phyloP scores from a whole-genome alignment of 164 flowering plant species.

The Magnolia changhungtana region DNA sequence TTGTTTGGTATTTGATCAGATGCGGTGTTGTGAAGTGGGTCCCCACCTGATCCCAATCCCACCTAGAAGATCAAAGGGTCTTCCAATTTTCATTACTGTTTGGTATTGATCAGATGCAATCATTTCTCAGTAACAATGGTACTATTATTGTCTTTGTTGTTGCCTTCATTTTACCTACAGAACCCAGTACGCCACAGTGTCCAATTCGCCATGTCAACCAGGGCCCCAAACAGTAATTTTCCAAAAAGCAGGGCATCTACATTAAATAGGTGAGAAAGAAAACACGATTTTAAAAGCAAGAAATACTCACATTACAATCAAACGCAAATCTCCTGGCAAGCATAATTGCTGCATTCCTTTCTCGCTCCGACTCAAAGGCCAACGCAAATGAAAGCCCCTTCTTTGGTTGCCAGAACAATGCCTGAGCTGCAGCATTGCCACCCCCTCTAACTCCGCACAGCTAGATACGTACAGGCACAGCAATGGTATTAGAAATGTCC shows the following conservation, averaged over 20 bases:
- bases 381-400: slow-evolving; percentile 71
- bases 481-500: neutral
- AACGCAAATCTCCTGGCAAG: slow-evolving; percentile 82
- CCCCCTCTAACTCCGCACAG: slow-evolving; percentile 94
- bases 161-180: too few species aligned
- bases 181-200: neutral
- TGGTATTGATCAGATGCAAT: neutral
- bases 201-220: neutral
- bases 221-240: neutral
- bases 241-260: neutral
- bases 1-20: neutral
- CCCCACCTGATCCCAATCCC: neutral
- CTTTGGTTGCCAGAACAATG: slow-evolving; percentile 85
- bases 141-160: too few species aligned
- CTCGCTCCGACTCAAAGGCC: slow-evolving; percentile 84
- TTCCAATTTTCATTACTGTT: neutral
- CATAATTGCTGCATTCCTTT: slow-evolving; percentile 85
- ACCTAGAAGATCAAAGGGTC: too few species aligned
- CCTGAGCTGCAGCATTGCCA: slow-evolving; percentile 88
- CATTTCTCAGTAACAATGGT: too few species aligned
- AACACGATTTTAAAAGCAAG: neutral
- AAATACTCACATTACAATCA: slow-evolving; percentile 74
- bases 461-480: slow-evolving; percentile 24
- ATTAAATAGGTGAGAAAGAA: neutral
- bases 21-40: neutral